These are phyloP conservation scores for Artemisia annua DNA, from an alignment of 129 eudicot species.

Conservation along the genomic window DNA sequence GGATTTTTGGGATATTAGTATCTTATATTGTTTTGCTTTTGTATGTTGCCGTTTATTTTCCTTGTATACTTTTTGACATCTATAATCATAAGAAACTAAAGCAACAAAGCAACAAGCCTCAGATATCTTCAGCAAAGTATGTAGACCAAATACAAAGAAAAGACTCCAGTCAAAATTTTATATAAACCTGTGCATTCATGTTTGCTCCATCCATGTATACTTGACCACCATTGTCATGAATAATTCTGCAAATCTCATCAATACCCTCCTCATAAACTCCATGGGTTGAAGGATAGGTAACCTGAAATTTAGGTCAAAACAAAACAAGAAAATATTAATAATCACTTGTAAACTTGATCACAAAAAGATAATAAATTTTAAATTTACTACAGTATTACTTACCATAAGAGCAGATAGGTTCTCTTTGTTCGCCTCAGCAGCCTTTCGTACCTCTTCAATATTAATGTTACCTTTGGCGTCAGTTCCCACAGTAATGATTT, in stretches of 20 bases:
- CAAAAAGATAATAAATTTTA: neutral
- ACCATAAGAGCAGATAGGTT: conserved; percentile 91
- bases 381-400: conserved; percentile 8
- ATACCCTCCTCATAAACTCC: conserved; percentile 98
- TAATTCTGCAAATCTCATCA: conserved; percentile 90
- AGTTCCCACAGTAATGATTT: conserved; percentile 86
- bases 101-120: no score
- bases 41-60: neutral
- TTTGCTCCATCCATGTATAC: conserved; percentile 99
- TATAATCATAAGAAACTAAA: no score
- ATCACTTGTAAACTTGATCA: neutral
- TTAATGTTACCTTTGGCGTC: conserved; percentile 95
- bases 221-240: conserved; percentile 97
- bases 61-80: no score
- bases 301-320: conserved; percentile 38
- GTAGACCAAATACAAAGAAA: neutral
- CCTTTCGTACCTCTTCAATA: conserved; percentile 78
- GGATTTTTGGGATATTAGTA: no score
- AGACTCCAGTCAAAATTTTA: neutral
- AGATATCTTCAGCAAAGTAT: no score
- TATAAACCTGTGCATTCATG: conserved; percentile 95
- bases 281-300: conserved; percentile 98
- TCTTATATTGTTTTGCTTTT: neutral
- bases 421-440: conserved; percentile 87
- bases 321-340: neutral